Evolutionary conservation across 768 basidiomycete species (phyloP).

Genomic region (Austroboletus festivus): DNA sequence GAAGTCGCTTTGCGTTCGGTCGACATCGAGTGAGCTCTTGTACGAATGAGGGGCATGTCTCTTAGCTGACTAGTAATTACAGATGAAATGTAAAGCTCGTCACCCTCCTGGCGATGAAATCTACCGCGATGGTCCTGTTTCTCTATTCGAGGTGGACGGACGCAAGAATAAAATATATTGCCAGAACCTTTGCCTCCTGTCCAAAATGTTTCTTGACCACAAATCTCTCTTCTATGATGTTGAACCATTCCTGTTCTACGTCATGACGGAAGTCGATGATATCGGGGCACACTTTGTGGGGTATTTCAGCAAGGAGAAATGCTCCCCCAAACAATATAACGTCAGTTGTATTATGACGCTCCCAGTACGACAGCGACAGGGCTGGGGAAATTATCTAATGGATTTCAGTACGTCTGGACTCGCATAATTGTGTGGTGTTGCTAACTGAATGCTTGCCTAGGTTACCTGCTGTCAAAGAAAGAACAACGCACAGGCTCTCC

Average conservation of each 20-base stretch:
- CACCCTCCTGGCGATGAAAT: slow-evolving; percentile 99
- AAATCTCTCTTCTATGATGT: slow-evolving; percentile 99
- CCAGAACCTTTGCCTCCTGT: slow-evolving; percentile 94
- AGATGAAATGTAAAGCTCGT: slow-evolving; percentile 93
- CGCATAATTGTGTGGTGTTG: slow-evolving; percentile 3
- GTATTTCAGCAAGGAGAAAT: slow-evolving; percentile 98
- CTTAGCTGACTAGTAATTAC: slow-evolving; percentile 14
- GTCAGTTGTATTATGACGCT: slow-evolving; percentile 99
- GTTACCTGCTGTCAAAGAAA: slow-evolving; percentile 94
- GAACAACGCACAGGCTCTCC: slow-evolving; percentile 89
- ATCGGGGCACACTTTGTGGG: slow-evolving; percentile 92
- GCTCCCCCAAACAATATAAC: slow-evolving; percentile 93
- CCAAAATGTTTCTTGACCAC: slow-evolving; percentile 99
- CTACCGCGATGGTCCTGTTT: slow-evolving; percentile 83
- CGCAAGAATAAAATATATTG: slow-evolving; percentile 99
- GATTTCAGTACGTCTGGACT: slow-evolving; percentile 75
- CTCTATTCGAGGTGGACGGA: slow-evolving; percentile 97
- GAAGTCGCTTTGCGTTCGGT: slow-evolving; percentile 80
- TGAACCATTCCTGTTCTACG: slow-evolving; percentile 98
- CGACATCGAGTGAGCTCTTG: slow-evolving; percentile 72
- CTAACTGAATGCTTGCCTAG: slow-evolving; percentile 39
- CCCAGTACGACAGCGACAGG: slow-evolving; percentile 89
- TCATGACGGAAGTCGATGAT: slow-evolving; percentile 90
- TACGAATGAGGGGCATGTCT: background rate
- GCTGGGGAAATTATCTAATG: slow-evolving; percentile 96